Evolutionary conservation across 176 grass and related monocot genomes (phyloP).

Genomic region (Triticum dicoccoides): DNA sequence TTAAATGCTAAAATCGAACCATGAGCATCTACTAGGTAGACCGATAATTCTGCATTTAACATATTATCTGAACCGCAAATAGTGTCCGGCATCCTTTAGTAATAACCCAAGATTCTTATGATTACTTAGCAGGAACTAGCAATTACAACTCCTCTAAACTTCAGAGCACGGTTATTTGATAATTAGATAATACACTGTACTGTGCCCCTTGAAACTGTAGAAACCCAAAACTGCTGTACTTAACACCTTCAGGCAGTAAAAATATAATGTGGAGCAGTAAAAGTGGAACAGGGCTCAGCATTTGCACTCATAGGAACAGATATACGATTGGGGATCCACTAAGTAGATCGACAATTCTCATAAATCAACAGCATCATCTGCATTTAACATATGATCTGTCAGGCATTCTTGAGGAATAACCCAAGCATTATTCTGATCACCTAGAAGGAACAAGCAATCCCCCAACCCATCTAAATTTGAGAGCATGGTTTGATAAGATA

Average conservation of each 20-base stretch:
- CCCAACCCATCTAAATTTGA: neutral
- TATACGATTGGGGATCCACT: neutral
- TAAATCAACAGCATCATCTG: neutral
- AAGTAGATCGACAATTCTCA: neutral
- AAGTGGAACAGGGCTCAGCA: neutral
- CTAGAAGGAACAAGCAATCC: neutral
- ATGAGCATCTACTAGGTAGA: neutral
- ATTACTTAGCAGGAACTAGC: neutral
- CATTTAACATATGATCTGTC: neutral
- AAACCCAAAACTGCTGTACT: neutral
- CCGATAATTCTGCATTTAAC: neutral
- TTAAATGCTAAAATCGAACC: neutral
- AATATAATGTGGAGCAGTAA: neutral
- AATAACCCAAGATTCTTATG: neutral
- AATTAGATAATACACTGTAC: no score
- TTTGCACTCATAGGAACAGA: neutral
- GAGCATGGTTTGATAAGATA: neutral
- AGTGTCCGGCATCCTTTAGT: neutral
- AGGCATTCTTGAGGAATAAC: neutral
- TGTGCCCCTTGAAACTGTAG: neutral
- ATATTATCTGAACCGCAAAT: neutral
- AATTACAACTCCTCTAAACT: neutral
- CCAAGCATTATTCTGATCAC: neutral
- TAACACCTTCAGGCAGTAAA: neutral
- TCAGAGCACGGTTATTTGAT: neutral